A percentile compares a stretch with the other conserved stretches of the same genome.
Evolutionary conservation across 2,329 filamentous ascomycete species (phyloP).

Genomic region (Calonectria honghensis): DNA sequence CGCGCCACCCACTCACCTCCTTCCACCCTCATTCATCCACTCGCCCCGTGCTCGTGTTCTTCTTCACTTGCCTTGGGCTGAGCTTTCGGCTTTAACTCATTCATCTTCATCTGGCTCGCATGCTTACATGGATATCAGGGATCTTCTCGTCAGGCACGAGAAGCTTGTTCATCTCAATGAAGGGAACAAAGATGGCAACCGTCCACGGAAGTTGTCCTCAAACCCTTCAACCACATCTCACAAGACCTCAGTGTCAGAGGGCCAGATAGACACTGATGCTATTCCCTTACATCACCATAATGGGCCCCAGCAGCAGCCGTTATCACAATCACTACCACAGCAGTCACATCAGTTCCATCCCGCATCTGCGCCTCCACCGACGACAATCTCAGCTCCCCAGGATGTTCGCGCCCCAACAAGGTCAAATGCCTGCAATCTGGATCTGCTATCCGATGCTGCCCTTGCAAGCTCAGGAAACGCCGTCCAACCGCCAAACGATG

Average conservation of each 20-base stretch:
- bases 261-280: slow-evolving; percentile 68
- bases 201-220: slow-evolving; percentile 72
- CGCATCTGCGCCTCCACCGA: slow-evolving; percentile 58
- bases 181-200: slow-evolving; percentile 71
- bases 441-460: slow-evolving; percentile 76
- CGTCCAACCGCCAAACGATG: slow-evolving; percentile 70
- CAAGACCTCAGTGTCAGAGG: slow-evolving; percentile 68
- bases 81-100: not conserved
- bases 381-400: slow-evolving; percentile 64
- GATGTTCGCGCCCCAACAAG: slow-evolving; percentile 69
- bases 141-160: slow-evolving; percentile 78
- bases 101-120: slow-evolving; percentile 33
- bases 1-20: slow-evolving; percentile 41
- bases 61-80: slow-evolving; percentile 17
- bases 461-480: slow-evolving; percentile 73
- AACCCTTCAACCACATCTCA: slow-evolving; percentile 64
- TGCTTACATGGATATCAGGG: slow-evolving; percentile 78
- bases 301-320: slow-evolving; percentile 54
- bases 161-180: slow-evolving; percentile 79
- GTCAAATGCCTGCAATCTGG: slow-evolving; percentile 72
- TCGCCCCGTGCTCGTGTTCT: slow-evolving; percentile 12
- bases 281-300: slow-evolving; percentile 64
- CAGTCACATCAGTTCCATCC: slow-evolving; percentile 62
- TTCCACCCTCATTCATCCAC: slow-evolving; percentile 19
- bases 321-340: slow-evolving; percentile 52